A percentile compares a stretch with the other conserved stretches of the same genome.
Evolutionary conservation across 2,329 filamentous ascomycete genomes (phyloP).

Genomic region (Alternaria dauci): DNA sequence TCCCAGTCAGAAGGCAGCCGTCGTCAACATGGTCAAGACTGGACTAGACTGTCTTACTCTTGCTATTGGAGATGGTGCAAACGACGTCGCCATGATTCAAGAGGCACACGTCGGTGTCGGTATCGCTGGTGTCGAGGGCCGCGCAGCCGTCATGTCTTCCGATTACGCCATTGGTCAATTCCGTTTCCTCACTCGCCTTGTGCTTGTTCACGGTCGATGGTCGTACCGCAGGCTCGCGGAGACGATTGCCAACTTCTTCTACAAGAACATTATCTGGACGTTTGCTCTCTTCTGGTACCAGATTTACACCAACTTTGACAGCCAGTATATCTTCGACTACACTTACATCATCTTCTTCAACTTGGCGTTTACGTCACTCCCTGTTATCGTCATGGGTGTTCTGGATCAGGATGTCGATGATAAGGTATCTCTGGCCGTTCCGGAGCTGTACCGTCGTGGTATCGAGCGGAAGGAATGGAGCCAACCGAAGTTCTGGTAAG

Average conservation of each 20-base stretch:
- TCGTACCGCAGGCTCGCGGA: constrained; percentile 95
- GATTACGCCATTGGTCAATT: constrained; percentile 93
- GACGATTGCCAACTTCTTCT: constrained; percentile 98
- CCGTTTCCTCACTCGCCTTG: constrained; percentile 78
- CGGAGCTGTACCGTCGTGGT: constrained; percentile 91
- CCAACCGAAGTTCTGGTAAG: constrained; percentile 93
- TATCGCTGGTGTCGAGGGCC: constrained; percentile 85
- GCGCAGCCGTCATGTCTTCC: constrained; percentile 84
- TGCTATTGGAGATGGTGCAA: constrained; percentile 88
- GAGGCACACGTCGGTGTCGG: constrained; percentile 89
- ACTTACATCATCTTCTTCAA: constrained; percentile 98
- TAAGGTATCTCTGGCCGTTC: constrained; percentile 90
- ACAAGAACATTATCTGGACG: constrained; percentile 99
- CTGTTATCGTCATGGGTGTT: constrained; percentile 94
- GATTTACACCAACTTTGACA: constrained; percentile 94
- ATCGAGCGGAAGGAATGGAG: constrained; percentile 98
- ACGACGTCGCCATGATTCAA: constrained; percentile 94
- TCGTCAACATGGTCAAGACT: constrained; percentile 93
- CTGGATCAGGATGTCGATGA: constrained; percentile 97
- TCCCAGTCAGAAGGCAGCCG: constrained; percentile 95
- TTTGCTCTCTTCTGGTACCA: constrained; percentile 98
- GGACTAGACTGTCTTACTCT: constrained; percentile 96
- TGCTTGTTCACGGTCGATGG: constrained; percentile 85
- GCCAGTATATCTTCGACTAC: constrained; percentile 96
- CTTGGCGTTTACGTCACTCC: constrained; percentile 92